Percentiles rank a stretch among this genome's conserved stretches.
Evolutionary conservation across 805 yeast genomes (phyloP).

Genomic region (Torulaspora microellipsoides): DNA sequence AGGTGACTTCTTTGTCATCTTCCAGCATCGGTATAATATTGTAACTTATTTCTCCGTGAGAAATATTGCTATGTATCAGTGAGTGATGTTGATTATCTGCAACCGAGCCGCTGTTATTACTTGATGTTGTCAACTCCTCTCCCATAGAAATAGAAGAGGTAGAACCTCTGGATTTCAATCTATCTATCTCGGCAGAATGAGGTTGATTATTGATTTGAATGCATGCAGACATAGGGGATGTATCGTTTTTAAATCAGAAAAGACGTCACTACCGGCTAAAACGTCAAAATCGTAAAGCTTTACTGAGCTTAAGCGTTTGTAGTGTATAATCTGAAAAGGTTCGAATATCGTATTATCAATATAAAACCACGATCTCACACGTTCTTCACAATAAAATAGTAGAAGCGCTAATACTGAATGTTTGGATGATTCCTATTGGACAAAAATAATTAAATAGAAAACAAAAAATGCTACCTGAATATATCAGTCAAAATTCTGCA

Average conservation of each 20-base stretch:
- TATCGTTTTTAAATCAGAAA: not conserved
- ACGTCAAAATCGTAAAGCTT: not conserved
- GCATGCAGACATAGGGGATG: constrained; percentile 3
- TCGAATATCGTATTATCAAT: too few relatives aligned
- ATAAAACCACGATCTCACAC: not conserved
- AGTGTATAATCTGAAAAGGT: too few relatives aligned
- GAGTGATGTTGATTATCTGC: constrained; percentile 6
- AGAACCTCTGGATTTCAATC: constrained; percentile 11
- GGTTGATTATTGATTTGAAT: constrained; percentile 2
- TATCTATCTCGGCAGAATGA: constrained; percentile 7
- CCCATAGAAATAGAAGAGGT: constrained; percentile 11
- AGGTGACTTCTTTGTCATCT: not conserved
- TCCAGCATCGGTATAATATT: not conserved
- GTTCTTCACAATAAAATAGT: not conserved
- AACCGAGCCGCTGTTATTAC: constrained; percentile 9
- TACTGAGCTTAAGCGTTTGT: too few relatives aligned
- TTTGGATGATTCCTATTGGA: too few relatives aligned
- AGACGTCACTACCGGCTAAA: not conserved
- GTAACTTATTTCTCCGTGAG: not conserved
- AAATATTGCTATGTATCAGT: not conserved
- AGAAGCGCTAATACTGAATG: not conserved
- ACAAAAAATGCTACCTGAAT: too few relatives aligned
- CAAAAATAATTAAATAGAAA: too few relatives aligned
- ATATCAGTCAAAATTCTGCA: too few relatives aligned
- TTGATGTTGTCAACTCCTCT: constrained; percentile 13